Evolutionary conservation across 1,139 yeast species (phyloP), one percentile per base, ranked within the genome.

Genomic region (Saccharomycopsis hybrid): DNA sequence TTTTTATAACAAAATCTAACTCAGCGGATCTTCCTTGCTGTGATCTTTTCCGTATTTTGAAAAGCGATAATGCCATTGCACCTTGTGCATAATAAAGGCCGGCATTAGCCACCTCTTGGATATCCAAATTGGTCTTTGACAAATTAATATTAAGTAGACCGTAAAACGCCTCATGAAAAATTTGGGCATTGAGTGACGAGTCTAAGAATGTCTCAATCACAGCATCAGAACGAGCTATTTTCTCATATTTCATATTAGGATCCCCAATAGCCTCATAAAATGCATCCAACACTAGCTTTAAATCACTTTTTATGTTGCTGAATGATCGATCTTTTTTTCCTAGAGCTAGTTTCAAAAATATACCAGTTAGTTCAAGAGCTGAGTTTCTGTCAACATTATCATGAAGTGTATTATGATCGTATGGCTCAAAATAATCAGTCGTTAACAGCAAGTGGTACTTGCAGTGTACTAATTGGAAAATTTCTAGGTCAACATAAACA

Each of bases 21-120:
- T 90, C 97, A 4, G 87, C 85, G 0, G 85, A 80, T 53, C 94
- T 72, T 5, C 92, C 86, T 57, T 85, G 94, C 73, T 84, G 78
- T 1, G 84, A 74, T 58, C 87, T 79, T 60, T 85, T 85, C 43
- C 95, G 69, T 9, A 76, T 68, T 53, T 80, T 79, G 65, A 82
- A 87, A 3, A 81, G 69, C 40, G 85, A 72, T 56, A 88, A 71
- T 18, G 85, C 79, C 31, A 83, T 70, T 3, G 85, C 71, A 0
- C 90, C 96, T 56, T 87, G 81, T 45, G 85, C 67, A 58, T 78
- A 88, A 60, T 84, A 88, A 4, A 90, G 68, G 0, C 96, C 96
- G 25, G 73, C 59, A 47, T 72, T 67, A 5, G 76, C 72, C 1
- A 69, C 65, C 1, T 57, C 59, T 13, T 68, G 68, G 9, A 68